Conservation (phyloP, 208 protist species). For the Trypanosoma melophagium region DNA sequence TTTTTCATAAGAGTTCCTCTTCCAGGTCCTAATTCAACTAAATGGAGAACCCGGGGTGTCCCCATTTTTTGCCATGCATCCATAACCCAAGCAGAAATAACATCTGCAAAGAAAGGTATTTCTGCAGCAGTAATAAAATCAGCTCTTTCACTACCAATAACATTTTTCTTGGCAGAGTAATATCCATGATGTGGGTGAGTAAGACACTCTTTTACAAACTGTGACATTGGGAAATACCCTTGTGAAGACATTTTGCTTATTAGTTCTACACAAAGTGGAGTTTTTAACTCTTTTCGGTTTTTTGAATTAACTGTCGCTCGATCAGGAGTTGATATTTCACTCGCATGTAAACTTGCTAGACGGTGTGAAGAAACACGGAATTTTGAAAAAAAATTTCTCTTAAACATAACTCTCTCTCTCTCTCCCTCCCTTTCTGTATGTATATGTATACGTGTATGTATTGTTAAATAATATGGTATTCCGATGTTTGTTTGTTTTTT, state of each 20-base stretch:
- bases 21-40: conserved; percentile 89
- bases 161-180: conserved; percentile 82
- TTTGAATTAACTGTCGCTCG: conserved; percentile 68
- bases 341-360: conserved; percentile 70
- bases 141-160: conserved; percentile 83
- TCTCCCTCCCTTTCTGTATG: neutral
- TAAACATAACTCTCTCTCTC: conserved; percentile 14
- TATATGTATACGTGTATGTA: neutral
- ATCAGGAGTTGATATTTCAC: conserved; percentile 87
- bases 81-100: conserved; percentile 89
- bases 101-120: conserved; percentile 91
- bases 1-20: conserved; percentile 88
- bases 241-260: conserved; percentile 80
- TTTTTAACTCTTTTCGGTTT: conserved; percentile 87
- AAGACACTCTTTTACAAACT: conserved; percentile 91
- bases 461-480: too few species aligned
- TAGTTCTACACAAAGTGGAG: conserved; percentile 80
- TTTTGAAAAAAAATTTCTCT: neutral
- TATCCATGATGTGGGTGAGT: conserved; percentile 89
- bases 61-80: conserved; percentile 92
- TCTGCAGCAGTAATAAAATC: conserved; percentile 92
- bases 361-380: neutral
- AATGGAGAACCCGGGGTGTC: conserved; percentile 81
- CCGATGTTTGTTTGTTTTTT: too few species aligned
- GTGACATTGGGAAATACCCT: conserved; percentile 88